A percentile compares a stretch with the other conserved stretches of the same genome.
These are phyloP conservation scores for Phytophthora tubulina DNA, from an alignment of 352 stramenopile species.

Conservation along the genomic window DNA sequence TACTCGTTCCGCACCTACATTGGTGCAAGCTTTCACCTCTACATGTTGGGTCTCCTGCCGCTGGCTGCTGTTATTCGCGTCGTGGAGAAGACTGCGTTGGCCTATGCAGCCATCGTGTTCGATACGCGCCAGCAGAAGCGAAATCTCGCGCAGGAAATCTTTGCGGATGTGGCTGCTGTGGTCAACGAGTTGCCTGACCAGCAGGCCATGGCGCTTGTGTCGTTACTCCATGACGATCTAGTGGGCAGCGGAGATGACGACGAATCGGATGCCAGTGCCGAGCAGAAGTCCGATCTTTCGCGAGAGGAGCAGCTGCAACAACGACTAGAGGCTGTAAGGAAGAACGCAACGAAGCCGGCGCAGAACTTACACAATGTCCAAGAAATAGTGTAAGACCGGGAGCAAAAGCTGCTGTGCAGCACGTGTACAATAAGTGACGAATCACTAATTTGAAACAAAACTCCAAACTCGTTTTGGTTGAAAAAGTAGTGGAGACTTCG, in stretches of 20 bases:
- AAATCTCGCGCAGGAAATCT: constrained; percentile 68
- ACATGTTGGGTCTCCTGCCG: constrained; percentile 58
- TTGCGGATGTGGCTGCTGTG: constrained; percentile 65
- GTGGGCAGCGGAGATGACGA: constrained; percentile 39
- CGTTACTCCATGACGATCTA: constrained; percentile 63
- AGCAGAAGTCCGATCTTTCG: constrained; percentile 28
- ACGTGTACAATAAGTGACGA: constrained; percentile 42
- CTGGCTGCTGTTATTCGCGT: constrained; percentile 68
- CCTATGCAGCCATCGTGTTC: constrained; percentile 73
- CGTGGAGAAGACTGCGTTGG: constrained; percentile 62
- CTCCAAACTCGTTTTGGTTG: constrained; percentile 27
- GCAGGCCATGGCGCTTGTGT: constrained; percentile 58
- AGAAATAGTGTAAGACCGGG: constrained; percentile 37
- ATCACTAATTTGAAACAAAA: constrained; percentile 35
- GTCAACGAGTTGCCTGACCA: constrained; percentile 63
- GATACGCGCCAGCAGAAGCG: constrained; percentile 65
- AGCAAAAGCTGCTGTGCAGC: constrained; percentile 24
- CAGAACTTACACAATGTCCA: constrained; percentile 20
- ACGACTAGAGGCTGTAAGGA: constrained; percentile 40
- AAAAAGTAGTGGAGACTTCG: constrained; percentile 31
- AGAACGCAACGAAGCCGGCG: constrained; percentile 21
- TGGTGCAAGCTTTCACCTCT: constrained; percentile 69
- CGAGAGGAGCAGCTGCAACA: constrained; percentile 41
- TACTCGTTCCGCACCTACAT: constrained; percentile 85
- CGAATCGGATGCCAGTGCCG: constrained; percentile 12